A percentile compares a stretch with the other conserved stretches of the same genome.
phyloP scores from a whole-genome alignment of 2,329 filamentous ascomycete genomes.

The Microcyclospora tardicrescens region DNA sequence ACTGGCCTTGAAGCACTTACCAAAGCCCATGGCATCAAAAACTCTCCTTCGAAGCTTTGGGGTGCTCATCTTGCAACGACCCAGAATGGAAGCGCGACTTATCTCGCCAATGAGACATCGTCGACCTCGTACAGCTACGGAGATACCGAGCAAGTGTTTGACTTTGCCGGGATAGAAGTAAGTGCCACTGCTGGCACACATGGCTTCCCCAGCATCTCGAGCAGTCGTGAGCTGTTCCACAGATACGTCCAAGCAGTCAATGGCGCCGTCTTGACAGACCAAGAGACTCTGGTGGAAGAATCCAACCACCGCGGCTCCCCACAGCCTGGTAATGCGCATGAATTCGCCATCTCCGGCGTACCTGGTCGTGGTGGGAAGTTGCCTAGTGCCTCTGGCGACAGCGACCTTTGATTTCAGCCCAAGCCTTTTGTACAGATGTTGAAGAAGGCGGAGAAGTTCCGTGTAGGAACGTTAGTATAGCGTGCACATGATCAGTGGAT shows the following conservation, averaged over 20 bases:
- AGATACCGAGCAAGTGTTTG: constrained; percentile 43
- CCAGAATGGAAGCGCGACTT: constrained; percentile 46
- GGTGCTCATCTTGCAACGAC: constrained; percentile 37
- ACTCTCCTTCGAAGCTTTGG: constrained; percentile 13
- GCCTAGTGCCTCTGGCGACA: no score
- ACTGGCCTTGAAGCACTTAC: constrained; percentile 48
- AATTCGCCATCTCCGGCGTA: constrained; percentile 1
- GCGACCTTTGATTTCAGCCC: no score
- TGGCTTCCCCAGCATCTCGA: constrained; percentile 8
- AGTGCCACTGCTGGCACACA: constrained; percentile 4
- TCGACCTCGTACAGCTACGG: constrained; percentile 41
- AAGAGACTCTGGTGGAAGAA: constrained; percentile 24
- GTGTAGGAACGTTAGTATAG: no score
- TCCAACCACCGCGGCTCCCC: not conserved
- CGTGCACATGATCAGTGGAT: no score
- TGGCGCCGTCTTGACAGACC: constrained; percentile 38
- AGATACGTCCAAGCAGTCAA: constrained; percentile 45
- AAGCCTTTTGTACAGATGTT: no score
- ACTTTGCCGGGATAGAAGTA: constrained; percentile 35
- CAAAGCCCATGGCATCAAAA: constrained; percentile 5
- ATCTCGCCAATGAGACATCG: constrained; percentile 35
- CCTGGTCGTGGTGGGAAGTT: constrained; percentile 8
- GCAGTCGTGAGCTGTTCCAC: constrained; percentile 39
- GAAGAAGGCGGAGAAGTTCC: no score
- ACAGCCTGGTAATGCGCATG: not conserved